Evolutionary conservation across 306 rosid genomes (phyloP), one percentile per base, ranked within the genome.

Genomic region (Pachyrhizus erosus): DNA sequence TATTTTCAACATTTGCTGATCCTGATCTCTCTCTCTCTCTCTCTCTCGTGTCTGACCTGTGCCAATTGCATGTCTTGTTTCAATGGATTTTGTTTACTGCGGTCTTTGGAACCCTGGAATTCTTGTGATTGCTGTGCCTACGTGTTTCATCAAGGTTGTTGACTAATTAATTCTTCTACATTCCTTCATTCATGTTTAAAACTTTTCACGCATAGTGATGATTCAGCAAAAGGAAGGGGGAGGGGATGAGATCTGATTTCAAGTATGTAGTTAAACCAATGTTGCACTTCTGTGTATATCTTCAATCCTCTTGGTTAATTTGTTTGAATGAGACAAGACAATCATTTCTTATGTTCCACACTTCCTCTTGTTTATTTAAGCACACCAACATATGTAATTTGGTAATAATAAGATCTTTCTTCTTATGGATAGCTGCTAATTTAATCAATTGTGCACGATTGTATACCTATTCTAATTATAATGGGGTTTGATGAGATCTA

Each of bases 221-320:
- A 70, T 76, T 76, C 46, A 48, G 62, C 13, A 0, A 66, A 46
- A 29, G 6, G 37, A 14, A 11, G 14, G 37, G 57, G 15, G 62
- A 1, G 80, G 40, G 43, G 27, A 5, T 73, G 75, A 78, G 86
- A 84, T 84, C 88, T 80, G 86, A 69, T 83, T 77, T 66, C 52
- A 83, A 67, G 21, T 42, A 2, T 62, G 24, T 52, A 82, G 60
- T 82, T 78, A 17, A 71, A 62, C 75, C 77, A 81, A 82, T 87
- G 79, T 85, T 45, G 75, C 52, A 45, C 55, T 83, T 81, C 20
- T 20, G 55, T 23, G 51, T 79, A 4, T 64, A 39, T 75, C 73
- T 76, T 79, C 71, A 12, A 74, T 64, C 18, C 21, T 55, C 34
- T 46, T 69, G 34, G 68, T 39, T 23, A 57, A 33, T n/a, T 54